Evolutionary conservation across 2,329 filamentous ascomycete species (phyloP), one percentile per base, ranked within the genome.

Genomic region (Alternaria infectoria): DNA sequence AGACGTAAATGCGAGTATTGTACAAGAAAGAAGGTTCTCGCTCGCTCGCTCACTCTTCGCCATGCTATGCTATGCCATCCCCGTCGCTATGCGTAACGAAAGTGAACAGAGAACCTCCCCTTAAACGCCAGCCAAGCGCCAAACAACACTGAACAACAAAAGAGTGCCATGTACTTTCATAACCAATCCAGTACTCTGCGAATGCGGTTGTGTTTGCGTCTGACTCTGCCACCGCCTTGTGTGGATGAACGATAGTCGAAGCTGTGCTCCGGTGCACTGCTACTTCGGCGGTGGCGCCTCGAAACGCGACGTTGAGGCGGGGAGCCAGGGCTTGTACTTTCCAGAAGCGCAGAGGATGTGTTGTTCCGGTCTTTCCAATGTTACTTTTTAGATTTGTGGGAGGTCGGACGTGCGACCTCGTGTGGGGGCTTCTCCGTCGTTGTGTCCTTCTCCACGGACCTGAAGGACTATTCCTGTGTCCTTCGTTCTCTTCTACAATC

Each of bases 151-250:
- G 25, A 44, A n/a, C 1, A 15, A 4, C 26, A 57, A 32, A 36
- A 23, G 26, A 56, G 26, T 43, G 47, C 47, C 50, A 28, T 21
- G 30, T 44, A 54, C 50, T 43, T 40, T 62, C 49, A 66, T 21
- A 69, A 21, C 62, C 66, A 70, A 26, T 63, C 52, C 61, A 67
- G 51, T 49, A 67, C 65, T 49, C 40, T 62, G 25, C 56, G 26
- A 15, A 68, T 43, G 10, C 47, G 19, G 13, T 62, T 56, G 40
- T 57, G 69, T 43, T 50, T 62, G 15, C 17, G 13, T 10, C 11
- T 19, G 21, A 19, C n/a, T 6, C 21, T 40, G 15, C 25, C 54
- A 30, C n/a, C 36, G 21, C n/a, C 51, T n/a, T 54, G 51, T 49
- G 13, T 26, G 40, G 23, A 26, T 59, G 17, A 40, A 32, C 25